Evolutionary conservation across 2,329 filamentous ascomycete genomes (phyloP).

Genomic region (Stachybotrys echinatus): DNA sequence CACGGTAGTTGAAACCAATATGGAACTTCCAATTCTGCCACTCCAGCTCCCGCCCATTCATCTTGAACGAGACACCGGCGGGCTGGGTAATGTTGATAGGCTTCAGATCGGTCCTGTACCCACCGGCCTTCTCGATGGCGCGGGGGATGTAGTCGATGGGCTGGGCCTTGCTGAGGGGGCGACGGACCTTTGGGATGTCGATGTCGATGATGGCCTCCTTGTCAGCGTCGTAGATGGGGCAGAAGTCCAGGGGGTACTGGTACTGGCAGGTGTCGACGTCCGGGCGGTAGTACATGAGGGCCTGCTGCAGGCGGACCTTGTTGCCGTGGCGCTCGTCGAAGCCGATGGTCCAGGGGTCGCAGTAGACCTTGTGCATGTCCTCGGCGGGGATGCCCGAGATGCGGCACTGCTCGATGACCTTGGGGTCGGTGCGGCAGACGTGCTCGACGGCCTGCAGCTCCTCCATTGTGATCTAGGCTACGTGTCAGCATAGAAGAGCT

Average conservation of each 20-base stretch:
- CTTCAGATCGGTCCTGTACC: constrained; percentile 75
- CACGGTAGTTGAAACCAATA: constrained; percentile 90
- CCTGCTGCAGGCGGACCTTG: constrained; percentile 76
- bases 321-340: constrained; percentile 87
- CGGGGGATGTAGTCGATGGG: constrained; percentile 77
- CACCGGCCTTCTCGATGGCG: constrained; percentile 66
- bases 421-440: constrained; percentile 69
- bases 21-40: constrained; percentile 97
- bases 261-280: constrained; percentile 85
- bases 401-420: constrained; percentile 85
- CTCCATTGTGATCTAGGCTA: constrained; percentile 74
- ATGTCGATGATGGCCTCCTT: constrained; percentile 76
- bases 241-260: constrained; percentile 87
- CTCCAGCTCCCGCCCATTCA: constrained; percentile 67
- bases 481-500: constrained; percentile 6
- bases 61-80: constrained; percentile 79
- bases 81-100: constrained; percentile 84
- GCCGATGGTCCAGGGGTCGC: constrained; percentile 93
- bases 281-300: constrained; percentile 91
- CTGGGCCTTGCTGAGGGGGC: constrained; percentile 65
- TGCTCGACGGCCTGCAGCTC: constrained; percentile 78
- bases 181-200: constrained; percentile 71
- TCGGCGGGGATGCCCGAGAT: constrained; percentile 73
- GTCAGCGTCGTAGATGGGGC: constrained; percentile 81
- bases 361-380: constrained; percentile 95